Evolutionary conservation across 345 rosid species (phyloP).

Genomic region (Camelina neglecta): DNA sequence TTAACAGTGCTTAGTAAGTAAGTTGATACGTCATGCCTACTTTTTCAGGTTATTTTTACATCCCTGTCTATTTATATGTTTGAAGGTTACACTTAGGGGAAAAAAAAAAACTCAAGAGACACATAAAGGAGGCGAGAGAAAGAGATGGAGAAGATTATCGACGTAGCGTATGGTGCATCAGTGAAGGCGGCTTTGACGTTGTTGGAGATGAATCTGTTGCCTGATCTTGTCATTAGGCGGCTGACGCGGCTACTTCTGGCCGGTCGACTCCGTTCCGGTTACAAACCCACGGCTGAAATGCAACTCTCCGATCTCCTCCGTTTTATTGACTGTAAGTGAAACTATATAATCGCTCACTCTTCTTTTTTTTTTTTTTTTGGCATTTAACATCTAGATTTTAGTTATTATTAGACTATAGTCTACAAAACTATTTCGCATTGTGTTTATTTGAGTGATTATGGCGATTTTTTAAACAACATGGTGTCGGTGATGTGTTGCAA

Average conservation of each 20-base stretch:
- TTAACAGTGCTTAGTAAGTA: not conserved
- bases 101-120: too few relatives aligned
- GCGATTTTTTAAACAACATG: not conserved
- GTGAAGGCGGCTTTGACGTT: conserved; percentile 59
- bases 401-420: not conserved
- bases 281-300: conserved; percentile 58
- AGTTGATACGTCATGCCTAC: not conserved
- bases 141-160: conserved; percentile 58
- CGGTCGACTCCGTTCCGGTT: conserved; percentile 71
- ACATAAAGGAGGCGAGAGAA: too few relatives aligned
- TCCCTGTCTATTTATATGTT: not conserved
- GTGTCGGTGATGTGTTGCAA: not conserved
- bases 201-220: conserved; percentile 74
- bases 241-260: conserved; percentile 74
- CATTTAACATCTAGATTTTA: not conserved
- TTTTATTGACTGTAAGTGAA: conserved; percentile 56
- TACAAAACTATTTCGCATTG: not conserved
- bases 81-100: not conserved
- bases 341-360: too few relatives aligned
- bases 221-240: conserved; percentile 65
- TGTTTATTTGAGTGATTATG: not conserved
- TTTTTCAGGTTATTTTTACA: not conserved
- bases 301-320: conserved; percentile 74
- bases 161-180: conserved; percentile 59
- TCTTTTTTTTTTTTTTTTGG: not conserved